phyloP scores from a whole-genome alignment of 345 rosid genomes.

The Orychophragmus violaceus region DNA sequence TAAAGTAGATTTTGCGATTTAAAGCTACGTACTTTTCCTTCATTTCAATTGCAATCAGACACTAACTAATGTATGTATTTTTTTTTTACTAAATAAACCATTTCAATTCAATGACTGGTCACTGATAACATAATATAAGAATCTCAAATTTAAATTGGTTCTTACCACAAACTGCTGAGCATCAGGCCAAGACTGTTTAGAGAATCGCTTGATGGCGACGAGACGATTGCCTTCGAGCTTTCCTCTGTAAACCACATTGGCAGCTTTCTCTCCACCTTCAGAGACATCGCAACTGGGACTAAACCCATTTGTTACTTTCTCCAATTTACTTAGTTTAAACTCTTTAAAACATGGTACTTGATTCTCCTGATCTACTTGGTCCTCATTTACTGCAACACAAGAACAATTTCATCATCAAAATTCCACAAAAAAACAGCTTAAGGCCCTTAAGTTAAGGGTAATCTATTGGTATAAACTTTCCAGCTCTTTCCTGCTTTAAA shows the following conservation, averaged over 20 bases:
- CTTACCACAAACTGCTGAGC: slow-evolving; percentile 56
- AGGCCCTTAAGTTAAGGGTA: no score
- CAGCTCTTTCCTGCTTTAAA: neutral
- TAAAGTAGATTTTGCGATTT: neutral
- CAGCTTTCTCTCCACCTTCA: slow-evolving; percentile 75
- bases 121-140: neutral
- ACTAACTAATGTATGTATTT: neutral
- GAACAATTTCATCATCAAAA: neutral
- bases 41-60: neutral
- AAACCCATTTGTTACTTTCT: slow-evolving; percentile 63
- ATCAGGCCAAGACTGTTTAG: slow-evolving; percentile 80
- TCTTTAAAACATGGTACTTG: slow-evolving; percentile 48
- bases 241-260: slow-evolving; percentile 73
- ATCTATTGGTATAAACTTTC: neutral
- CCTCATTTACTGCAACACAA: slow-evolving; percentile 30
- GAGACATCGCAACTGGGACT: slow-evolving; percentile 56
- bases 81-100: neutral
- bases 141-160: neutral
- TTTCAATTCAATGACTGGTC: neutral
- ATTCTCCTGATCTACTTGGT: slow-evolving; percentile 36
- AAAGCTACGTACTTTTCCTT: neutral
- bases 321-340: slow-evolving; percentile 48
- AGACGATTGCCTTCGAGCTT: slow-evolving; percentile 49
- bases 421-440: neutral
- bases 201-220: slow-evolving; percentile 76